Evolutionary conservation across 495 filamentous ascomycete genomes (phyloP), one percentile per base, ranked within the genome.

Genomic region (Penicillium cataractarum): DNA sequence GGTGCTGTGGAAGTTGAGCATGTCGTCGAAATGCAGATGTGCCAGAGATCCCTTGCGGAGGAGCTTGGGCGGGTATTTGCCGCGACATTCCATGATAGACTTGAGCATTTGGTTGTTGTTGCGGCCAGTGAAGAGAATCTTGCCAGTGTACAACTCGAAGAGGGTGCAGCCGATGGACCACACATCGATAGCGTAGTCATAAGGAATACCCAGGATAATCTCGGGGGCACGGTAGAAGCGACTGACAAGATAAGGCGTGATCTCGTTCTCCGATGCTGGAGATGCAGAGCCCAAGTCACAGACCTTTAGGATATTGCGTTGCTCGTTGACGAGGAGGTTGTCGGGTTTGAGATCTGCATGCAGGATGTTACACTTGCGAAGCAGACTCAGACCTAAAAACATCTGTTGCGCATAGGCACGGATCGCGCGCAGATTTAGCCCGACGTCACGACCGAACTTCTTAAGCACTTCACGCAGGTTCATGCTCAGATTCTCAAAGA

Each of bases 51-150:
- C 91, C 46, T 88, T 89, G 49, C 90, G 90, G 55, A 97, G 87
- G 53, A 97, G 79, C 77, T 96, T 97, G 40, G 87, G 86, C 60
- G 89, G 92, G 69, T 97, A 89, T 74, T 93, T 96, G 74, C 96
- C 95, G 42, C 96, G 89, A 67, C 93, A 94, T 71, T 98, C 96
- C 89, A 97, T 95, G 67, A 99, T 95, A 15, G 90, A 89, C 58
- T 90, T 88, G 15, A 99, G 84, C 95, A 98, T 98, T 74, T 96
- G 92, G 71, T 99, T 98, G 81, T 99, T 99, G 78, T 91, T 93
- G 58, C 90, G 87, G 49, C 96, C 95, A 2, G 89, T 92, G 78
- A 99, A 99, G 44, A 99, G 82, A 61, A 99, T 97, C 76, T 97
- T 97, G 61, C 96, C 94, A 0, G 96, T 97, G 81, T 93, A 97